Evolutionary conservation across 371 early-diverging fungal species (phyloP).

Genomic region (Mortierella sp.): DNA sequence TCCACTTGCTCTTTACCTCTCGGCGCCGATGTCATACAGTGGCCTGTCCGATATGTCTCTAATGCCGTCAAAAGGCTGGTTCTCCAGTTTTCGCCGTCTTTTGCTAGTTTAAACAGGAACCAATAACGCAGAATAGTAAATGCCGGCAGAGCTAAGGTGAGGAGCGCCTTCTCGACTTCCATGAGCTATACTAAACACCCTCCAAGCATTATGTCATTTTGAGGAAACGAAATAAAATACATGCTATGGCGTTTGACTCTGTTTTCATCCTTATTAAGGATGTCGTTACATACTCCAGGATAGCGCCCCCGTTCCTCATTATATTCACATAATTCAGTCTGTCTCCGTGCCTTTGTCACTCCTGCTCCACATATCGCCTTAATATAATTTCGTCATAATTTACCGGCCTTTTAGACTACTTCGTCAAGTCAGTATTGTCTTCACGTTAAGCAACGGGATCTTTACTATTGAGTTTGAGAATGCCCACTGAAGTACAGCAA

Average conservation of each 20-base stretch:
- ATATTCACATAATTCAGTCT: background rate
- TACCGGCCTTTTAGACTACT: background rate
- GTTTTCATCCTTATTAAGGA: no score
- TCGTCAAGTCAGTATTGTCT: background rate
- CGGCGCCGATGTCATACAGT: background rate
- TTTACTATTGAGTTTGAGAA: background rate
- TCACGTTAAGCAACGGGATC: background rate
- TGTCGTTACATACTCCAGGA: no score
- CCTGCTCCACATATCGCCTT: background rate
- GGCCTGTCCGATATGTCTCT: no score
- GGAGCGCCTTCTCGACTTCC: background rate
- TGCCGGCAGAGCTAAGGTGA: no score
- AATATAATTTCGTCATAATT: background rate
- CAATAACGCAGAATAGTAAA: background rate
- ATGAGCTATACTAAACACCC: no score
- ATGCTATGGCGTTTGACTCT: no score
- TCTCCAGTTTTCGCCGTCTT: no score
- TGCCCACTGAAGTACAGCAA: no score
- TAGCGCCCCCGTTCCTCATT: no score
- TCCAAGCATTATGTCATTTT: no score
- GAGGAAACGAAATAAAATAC: no score
- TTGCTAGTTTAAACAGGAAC: background rate
- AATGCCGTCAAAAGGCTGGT: background rate
- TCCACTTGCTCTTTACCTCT: background rate
- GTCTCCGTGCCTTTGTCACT: background rate